A percentile compares a stretch with the other conserved stretches of the same genome.
phyloP scores from a whole-genome alignment of 495 filamentous ascomycete species.

The Niebla homalea region DNA sequence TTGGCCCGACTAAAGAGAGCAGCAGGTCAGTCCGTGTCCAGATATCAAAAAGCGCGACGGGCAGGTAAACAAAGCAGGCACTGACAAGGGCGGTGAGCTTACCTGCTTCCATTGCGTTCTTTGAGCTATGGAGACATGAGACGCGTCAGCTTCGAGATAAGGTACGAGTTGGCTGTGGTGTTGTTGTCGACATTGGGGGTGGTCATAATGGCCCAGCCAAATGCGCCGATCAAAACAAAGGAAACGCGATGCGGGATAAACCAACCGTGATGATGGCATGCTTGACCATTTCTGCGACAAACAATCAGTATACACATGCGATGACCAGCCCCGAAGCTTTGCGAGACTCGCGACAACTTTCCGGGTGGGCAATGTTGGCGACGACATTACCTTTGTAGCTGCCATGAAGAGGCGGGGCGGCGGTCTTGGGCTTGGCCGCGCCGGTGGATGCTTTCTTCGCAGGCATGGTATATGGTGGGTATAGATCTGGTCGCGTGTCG shows the following conservation, averaged over 20 bases:
- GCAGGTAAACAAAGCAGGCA: conserved; percentile 11
- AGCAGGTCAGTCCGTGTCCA: conserved; percentile 5
- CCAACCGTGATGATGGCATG: conserved; percentile 55
- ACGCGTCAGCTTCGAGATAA: conserved; percentile 16
- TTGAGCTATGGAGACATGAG: conserved; percentile 37
- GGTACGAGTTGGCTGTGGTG: background rate
- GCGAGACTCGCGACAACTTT: conserved; percentile 25
- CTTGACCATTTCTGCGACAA: conserved; percentile 50
- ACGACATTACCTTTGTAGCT: conserved; percentile 49
- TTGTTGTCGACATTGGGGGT: conserved; percentile 3
- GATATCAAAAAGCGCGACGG: conserved; percentile 8
- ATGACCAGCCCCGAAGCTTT: conserved; percentile 23
- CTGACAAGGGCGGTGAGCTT: conserved; percentile 23
- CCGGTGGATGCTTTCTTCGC: conserved; percentile 38
- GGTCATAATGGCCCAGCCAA: conserved; percentile 10
- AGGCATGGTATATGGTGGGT: conserved; percentile 28
- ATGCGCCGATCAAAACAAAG: conserved; percentile 9
- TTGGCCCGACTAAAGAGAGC: conserved; percentile 60
- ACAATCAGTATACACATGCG: conserved; percentile 38
- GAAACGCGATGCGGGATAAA: conserved; percentile 29
- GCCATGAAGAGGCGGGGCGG: conserved; percentile 35
- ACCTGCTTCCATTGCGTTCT: conserved; percentile 53
- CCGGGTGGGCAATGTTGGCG: conserved; percentile 27
- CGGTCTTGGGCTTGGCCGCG: conserved; percentile 36
- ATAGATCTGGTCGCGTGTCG: conserved; percentile 13